Evolutionary conservation across 306 rosid genomes (phyloP), one percentile per base, ranked within the genome.

Genomic region (Malus fusca): DNA sequence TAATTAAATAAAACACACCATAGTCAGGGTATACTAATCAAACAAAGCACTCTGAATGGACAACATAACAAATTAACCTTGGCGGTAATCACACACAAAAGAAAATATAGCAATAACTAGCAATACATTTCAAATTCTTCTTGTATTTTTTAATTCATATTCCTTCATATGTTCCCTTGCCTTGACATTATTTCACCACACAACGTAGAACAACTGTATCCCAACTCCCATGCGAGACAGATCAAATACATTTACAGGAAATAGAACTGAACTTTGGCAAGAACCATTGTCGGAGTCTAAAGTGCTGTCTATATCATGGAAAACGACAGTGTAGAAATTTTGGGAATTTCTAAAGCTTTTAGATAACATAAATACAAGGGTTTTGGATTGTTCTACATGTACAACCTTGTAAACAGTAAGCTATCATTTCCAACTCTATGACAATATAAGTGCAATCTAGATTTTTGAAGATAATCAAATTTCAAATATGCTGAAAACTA

Each of bases 11-110:
- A 78, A 74, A 73, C 26, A 72, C 55, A n/a, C 66, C 71, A 62
- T 55, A 70, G 73, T 79, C 87, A 85, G 61, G n/a, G 44, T 69
- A 82, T 56, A 82, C 40, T 37, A 42, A 81, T 82, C 70, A 80
- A 75, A 44, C 26, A 71, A 71, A 63, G 51, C 68, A 64, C 42
- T 82, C 40, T 73, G 71, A 37, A 35, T 6, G 25, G 12, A 43
- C 59, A 69, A 8, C 76, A 62, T 51, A 61, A 19, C 42, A 15
- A 63, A 69, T 66, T 68, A 63, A 10, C 35, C 40, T 31, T 18
- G 67, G 37, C 14, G 26, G 14, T 46, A 74, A 48, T 10, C 23
- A 11, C 21, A 28, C 18, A n/a, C 23, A 9, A 30, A 19, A 64
- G 37, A 10, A 4, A 72, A 64, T 14, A 25, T 18, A 66, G 33